A percentile compares a stretch with the other conserved stretches of the same genome.
phyloP scores from a whole-genome alignment of 306 rosid species.

The Pterocarpus santalinus region DNA sequence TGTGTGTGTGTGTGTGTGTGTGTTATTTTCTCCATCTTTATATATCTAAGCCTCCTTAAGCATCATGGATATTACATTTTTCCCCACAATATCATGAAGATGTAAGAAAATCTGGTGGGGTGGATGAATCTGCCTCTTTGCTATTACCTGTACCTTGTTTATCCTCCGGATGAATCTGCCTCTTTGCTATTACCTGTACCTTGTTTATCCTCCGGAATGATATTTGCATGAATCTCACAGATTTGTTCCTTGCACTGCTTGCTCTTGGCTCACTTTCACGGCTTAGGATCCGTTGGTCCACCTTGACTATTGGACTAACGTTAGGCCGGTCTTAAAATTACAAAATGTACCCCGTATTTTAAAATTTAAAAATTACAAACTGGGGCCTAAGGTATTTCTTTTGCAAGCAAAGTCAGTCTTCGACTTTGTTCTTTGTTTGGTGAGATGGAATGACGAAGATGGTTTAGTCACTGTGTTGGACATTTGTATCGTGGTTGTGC shows the following conservation, averaged over 20 bases:
- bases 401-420: no score
- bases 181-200: neutral
- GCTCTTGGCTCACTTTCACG: neutral
- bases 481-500: no score
- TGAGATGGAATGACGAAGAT: no score
- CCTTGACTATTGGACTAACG: no score
- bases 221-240: neutral
- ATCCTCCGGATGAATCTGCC: slow-evolving; percentile 6
- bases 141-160: slow-evolving; percentile 6
- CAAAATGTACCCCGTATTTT: no score
- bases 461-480: no score
- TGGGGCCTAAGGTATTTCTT: no score
- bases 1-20: neutral
- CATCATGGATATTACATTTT: neutral
- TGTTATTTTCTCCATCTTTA: neutral
- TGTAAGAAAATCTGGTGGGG: neutral
- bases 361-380: no score
- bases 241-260: neutral
- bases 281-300: no score
- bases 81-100: neutral
- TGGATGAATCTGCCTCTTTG: neutral
- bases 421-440: no score
- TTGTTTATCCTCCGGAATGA: neutral
- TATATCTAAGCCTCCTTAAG: slow-evolving; percentile 13
- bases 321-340: no score